Evolutionary conservation across 2,329 filamentous ascomycete genomes (phyloP), one percentile per base, ranked within the genome.

Genomic region (Coleophoma cylindrospora): DNA sequence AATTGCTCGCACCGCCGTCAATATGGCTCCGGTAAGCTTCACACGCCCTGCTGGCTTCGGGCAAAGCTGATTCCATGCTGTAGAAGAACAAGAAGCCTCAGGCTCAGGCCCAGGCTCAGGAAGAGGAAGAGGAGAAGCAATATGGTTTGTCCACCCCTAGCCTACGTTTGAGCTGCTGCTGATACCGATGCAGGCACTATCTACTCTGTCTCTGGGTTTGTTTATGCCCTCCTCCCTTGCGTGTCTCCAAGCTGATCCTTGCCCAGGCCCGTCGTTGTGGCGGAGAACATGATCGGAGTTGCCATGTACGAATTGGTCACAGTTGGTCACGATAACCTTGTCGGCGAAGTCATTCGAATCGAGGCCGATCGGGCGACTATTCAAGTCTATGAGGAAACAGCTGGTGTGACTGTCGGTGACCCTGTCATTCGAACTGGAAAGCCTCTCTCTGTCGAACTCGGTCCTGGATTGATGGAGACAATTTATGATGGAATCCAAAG

Each of bases 401-500:
- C 92, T 70, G 94, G 94, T 74, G 87, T 99, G 60, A 95, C 84
- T 61, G 91, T 99, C 59, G 94, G 94, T 67, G 94, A 99, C 68
- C 94, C 94, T 46, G 94, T 99, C 60, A 65, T 75, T 54, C 83
- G 92, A 65, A 96, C 92, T 51, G 89, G 91, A 70, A 96, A 97
- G 80, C 94, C 94, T 57, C 78, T 99, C 50, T 96, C 94, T 51
- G 94, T 99, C 72, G 94, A 99, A 72, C 86, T 99, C 44, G 94
- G 94, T 46, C 94, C 94, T 57, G 94, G 94, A 68, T 77, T 99
- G 70, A 90, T 99, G 81, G 92, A 97, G 75, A 96, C 94, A 60
- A 99, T 99, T 71, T 99, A 97, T 79, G 94, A 99, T 70, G 94
- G 94, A 75, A 99, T 99, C 65, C 94, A 99, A 72, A 86, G 94